Evolutionary conservation across 768 basidiomycete species (phyloP).

Genomic region (Strobilomyces confusus): DNA sequence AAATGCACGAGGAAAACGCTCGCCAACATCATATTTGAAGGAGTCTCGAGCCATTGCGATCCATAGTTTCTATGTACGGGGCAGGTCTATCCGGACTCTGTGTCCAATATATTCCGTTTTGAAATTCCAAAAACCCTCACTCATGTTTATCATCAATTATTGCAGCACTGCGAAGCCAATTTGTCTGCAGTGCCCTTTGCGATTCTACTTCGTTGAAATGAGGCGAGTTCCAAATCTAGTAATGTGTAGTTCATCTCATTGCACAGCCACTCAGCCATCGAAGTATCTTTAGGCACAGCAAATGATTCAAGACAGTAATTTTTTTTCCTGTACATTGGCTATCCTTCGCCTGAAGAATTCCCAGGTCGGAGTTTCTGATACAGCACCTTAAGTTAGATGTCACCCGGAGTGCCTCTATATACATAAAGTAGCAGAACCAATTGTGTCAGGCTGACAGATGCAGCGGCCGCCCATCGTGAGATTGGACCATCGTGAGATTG

Average conservation of each 20-base stretch:
- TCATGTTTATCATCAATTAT: neutral
- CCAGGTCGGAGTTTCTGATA: too few relatives aligned
- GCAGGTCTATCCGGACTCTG: neutral
- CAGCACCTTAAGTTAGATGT: too few relatives aligned
- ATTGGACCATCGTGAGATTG: neutral
- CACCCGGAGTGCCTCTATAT: too few relatives aligned
- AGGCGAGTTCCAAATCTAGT: conserved; percentile 24
- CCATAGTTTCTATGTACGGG: neutral
- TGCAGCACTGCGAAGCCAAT: neutral
- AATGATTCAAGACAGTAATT: neutral
- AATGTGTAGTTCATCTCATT: neutral
- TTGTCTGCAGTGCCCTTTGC: neutral
- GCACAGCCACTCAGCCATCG: neutral
- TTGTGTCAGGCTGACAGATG: neutral
- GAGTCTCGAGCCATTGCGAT: neutral
- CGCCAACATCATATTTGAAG: neutral
- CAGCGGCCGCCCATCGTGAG: neutral
- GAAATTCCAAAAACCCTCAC: neutral
- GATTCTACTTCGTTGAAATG: neutral
- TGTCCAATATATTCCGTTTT: neutral
- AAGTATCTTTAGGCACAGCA: neutral
- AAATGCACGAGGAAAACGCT: neutral
- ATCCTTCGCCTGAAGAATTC: too few relatives aligned
- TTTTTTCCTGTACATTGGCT: neutral
- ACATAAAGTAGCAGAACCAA: neutral